Base-by-base conservation (phyloP, 495 filamentous ascomycete genomes). In the Xylaria acuta region DNA sequence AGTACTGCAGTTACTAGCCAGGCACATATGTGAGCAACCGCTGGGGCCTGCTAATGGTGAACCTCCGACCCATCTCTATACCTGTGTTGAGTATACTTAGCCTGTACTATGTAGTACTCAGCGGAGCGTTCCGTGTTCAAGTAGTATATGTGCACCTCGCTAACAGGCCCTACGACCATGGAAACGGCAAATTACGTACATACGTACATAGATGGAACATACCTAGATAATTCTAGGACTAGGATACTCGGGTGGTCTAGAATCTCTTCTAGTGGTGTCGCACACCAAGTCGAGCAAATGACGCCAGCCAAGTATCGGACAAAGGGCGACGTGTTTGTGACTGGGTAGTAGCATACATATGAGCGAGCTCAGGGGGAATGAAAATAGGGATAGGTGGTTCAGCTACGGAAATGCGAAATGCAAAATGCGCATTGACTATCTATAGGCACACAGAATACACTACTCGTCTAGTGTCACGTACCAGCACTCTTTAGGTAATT, bases 131-230 rank as follows among this genome's bases (percentile, higher is more conserved):
- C 64, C 64, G 64, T n/a, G 64, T 38, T 49, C n/a, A n/a, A n/a
- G n/a, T n/a, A n/a, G n/a, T n/a, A n/a, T 49, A 43, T 18, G 30
- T 66, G 58, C 64, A 51, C 27, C 64, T 66, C 43, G 64, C 43
- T 49, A 66, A 43, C 25, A 64, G 25, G 25, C 14, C 41, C n/a
- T 45, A 16, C n/a, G 32, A 30, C 36, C 9, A 49, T 64, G 41
- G 62, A 43, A 30, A 64, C 40, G 16, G 36, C 40, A 27, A 64
- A 64, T 64, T 64, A 64, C 62, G 62, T 64, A 64, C 62, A 53
- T 64, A 64, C 62, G 41, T 64, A 64, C 60, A 38, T 66, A 56
- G 27, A 18, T 18, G 53, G 34, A 14, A 32, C 53, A 20, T 51
- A n/a, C n/a, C n/a, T n/a, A 32, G 16, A 32, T 56, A 14, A 56